Evolutionary conservation across 176 grass and related monocot genomes (phyloP).

Genomic region (Carex cristatella): DNA sequence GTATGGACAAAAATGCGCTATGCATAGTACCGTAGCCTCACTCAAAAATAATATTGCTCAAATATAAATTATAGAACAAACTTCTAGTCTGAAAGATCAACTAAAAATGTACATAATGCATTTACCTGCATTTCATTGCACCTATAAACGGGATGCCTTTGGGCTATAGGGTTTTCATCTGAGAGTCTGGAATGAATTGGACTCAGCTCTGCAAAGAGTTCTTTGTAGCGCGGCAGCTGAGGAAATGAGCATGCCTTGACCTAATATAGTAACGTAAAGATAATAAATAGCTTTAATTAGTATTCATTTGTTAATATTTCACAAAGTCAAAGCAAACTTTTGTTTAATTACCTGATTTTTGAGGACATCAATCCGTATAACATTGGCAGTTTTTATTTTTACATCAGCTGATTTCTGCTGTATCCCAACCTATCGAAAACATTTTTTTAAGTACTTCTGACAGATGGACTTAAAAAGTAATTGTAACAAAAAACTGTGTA

Average conservation of each 20-base stretch:
- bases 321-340: background rate
- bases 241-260: constrained; percentile 71
- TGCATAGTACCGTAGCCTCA: no score
- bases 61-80: constrained; percentile 7
- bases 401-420: constrained; percentile 65
- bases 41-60: background rate
- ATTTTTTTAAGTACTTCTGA: constrained; percentile 24
- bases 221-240: constrained; percentile 81
- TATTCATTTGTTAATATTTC: background rate
- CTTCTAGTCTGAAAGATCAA: constrained; percentile 2
- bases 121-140: constrained; percentile 92
- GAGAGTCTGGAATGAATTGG: constrained; percentile 88
- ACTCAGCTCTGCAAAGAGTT: constrained; percentile 66
- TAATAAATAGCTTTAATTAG: background rate
- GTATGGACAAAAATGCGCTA: no score
- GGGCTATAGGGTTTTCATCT: constrained; percentile 53
- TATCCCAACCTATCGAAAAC: constrained; percentile 63
- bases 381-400: constrained; percentile 70
- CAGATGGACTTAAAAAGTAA: constrained; percentile 11
- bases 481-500: background rate
- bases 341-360: constrained; percentile 64
- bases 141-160: constrained; percentile 82
- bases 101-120: constrained; percentile 5
- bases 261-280: constrained; percentile 35
- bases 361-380: constrained; percentile 72